Evolutionary conservation across 2,329 filamentous ascomycete species (phyloP), one percentile per base, ranked within the genome.

Genomic region (Nigrograna mackinnonii): DNA sequence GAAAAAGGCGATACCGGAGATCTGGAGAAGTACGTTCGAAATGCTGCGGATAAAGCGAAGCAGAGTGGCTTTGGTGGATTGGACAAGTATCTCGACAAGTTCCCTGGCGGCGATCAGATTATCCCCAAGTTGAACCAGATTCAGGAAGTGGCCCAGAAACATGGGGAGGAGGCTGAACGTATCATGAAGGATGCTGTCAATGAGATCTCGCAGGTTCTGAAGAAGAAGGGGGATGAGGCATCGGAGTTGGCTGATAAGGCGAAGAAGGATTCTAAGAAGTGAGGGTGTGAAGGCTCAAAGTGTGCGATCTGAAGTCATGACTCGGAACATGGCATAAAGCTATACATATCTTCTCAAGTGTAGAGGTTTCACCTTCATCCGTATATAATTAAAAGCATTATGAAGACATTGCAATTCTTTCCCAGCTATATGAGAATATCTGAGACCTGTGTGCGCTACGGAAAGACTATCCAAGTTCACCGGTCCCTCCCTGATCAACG

Each of bases 111-210:
- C 0, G 75, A 77, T 32, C 79, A 86, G 65, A 79, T 90, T 35
- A 59, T 87, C 24, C 75, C 80, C 24, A 86, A 88, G 68, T 62
- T 90, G 40, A 73, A 82, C 57, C 77, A 87, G 55, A 66, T 91
- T 41, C 76, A 80, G 51, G 76, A 86, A 49, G 74, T 86, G 12
- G 83, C 83, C 0, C 74, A 85, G 55, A 82, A 87, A 71, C 83
- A 87, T 63, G 82, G 80, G 37, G 75, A 83, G 4, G 84, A 90
- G 64, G 85, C 85, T 2, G 79, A 89, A 73, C 79, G 83, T 66
- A 72, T 90, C 26, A 65, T 87, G 38, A 83, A 83, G 68, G 84
- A 87, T 61, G 85, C 67, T 4, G 53, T 69, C 6, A 52, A 49
- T 3, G 64, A 68, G 54, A 65, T 68, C 30, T 57, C 54, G 4